Conservation (phyloP, 2,329 filamentous ascomycete species). For the Amauroascus niger region DNA sequence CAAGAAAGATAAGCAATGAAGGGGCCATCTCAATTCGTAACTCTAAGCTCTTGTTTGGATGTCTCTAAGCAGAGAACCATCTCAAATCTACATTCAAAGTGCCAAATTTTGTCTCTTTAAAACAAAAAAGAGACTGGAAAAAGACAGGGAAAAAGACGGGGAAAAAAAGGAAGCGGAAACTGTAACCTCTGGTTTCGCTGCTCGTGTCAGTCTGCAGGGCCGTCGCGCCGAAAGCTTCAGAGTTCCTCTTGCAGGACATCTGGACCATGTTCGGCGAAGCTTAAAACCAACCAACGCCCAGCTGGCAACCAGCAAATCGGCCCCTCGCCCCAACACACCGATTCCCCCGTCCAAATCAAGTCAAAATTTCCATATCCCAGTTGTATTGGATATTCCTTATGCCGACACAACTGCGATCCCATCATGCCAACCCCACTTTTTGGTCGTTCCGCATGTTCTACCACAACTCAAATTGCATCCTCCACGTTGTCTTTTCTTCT, state of each 20-base stretch:
- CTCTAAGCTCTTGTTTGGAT: too few species aligned
- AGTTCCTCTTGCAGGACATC: not conserved
- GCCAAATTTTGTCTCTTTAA: too few species aligned
- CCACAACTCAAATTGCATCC: not conserved
- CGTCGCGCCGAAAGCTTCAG: not conserved
- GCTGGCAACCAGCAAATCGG: too few species aligned
- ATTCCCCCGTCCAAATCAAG: slow-evolving; percentile 23
- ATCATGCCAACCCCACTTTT: not conserved
- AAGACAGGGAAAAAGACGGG: too few species aligned
- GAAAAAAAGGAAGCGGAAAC: not conserved
- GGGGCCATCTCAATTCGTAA: too few species aligned
- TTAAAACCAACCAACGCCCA: not conserved
- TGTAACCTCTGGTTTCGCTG: not conserved
- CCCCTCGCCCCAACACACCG: too few species aligned
- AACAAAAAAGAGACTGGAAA: too few species aligned
- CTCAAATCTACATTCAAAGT: too few species aligned
- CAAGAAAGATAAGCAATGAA: too few species aligned
- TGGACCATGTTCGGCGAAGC: slow-evolving; percentile 3
- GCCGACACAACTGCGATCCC: not conserved
- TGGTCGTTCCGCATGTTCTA: not conserved
- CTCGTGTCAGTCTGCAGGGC: not conserved
- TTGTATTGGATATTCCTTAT: not conserved
- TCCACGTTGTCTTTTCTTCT: not conserved
- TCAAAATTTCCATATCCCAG: slow-evolving; percentile 25
- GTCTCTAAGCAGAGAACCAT: too few species aligned